Conservation (phyloP, 108 stramenopile species). For the Nitzschia sp. region DNA sequence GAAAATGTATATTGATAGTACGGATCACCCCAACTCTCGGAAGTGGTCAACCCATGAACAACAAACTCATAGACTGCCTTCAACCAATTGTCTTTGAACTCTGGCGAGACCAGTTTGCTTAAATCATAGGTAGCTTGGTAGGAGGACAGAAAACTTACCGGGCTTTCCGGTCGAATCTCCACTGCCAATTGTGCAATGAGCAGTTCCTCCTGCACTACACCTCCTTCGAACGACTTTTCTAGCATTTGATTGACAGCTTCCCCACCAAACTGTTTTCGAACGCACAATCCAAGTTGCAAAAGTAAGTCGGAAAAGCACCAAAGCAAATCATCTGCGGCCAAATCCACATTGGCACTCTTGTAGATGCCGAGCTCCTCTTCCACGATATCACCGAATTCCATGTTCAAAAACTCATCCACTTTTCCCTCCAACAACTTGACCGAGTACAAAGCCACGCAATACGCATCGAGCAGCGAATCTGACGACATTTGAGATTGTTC, state of each 20-base stretch:
- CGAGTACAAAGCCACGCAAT: constrained; percentile 11
- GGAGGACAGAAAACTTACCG: neutral
- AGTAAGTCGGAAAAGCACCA: constrained; percentile 21
- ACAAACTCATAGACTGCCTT: constrained; percentile 10
- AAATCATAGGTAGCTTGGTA: constrained; percentile 9
- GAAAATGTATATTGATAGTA: constrained; percentile 16
- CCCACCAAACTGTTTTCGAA: neutral
- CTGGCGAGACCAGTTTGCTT: neutral
- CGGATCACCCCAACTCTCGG: constrained; percentile 20
- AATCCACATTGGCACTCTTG: constrained; percentile 19
- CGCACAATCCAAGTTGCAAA: constrained; percentile 2
- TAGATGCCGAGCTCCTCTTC: constrained; percentile 14
- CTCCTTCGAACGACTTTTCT: neutral
- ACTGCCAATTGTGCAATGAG: constrained; percentile 20
- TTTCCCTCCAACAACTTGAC: constrained; percentile 17
- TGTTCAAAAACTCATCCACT: constrained; percentile 21
- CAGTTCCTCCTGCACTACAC: constrained; percentile 17
- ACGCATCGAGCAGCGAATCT: constrained; percentile 16
- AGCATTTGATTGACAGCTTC: constrained; percentile 15
- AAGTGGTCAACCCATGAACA: neutral
- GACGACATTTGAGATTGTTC: neutral
- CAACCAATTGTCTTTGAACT: constrained; percentile 8
- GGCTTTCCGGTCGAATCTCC: constrained; percentile 18
- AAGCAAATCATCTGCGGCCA: constrained; percentile 20
- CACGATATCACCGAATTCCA: constrained; percentile 15